These are phyloP conservation scores for Fusarium anthophilum DNA, from an alignment of 2,329 filamentous ascomycete genomes.

Conservation along the genomic window DNA sequence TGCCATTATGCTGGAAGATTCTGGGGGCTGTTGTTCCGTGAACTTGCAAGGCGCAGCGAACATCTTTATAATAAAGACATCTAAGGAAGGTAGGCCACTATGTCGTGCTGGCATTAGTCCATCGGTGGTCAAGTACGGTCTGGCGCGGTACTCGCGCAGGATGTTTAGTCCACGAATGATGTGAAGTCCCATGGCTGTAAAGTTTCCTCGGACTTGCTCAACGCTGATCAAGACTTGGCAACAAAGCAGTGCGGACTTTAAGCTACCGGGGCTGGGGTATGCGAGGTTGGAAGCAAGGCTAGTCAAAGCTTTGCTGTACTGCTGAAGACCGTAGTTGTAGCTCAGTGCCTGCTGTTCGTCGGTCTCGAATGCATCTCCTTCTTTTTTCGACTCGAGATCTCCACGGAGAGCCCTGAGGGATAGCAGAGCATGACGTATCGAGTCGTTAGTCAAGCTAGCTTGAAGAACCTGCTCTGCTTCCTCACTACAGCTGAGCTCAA, in stretches of 20 bases:
- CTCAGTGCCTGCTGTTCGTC: conserved; percentile 41
- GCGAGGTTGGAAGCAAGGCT: conserved; percentile 53
- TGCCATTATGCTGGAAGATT: conserved; percentile 19
- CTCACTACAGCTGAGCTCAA: conserved; percentile 49
- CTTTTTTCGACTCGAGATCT: conserved; percentile 49
- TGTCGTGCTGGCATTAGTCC: conserved; percentile 46
- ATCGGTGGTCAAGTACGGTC: conserved; percentile 45
- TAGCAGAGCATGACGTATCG: conserved; percentile 51
- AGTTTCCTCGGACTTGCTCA: conserved; percentile 54
- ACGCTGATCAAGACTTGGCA: conserved; percentile 60
- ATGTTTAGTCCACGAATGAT: conserved; percentile 55
- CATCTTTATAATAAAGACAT: conserved; percentile 55
- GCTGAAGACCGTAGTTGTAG: conserved; percentile 52
- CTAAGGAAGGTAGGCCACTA: conserved; percentile 49
- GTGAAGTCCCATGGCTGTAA: conserved; percentile 53
- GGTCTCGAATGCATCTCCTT: conserved; percentile 37
- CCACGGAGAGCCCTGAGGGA: conserved; percentile 53
- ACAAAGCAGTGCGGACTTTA: conserved; percentile 55
- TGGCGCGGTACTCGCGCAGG: conserved; percentile 52
- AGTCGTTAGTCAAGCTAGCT: conserved; percentile 48
- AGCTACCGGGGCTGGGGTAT: conserved; percentile 39
- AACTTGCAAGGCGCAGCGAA: conserved; percentile 55
- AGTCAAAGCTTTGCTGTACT: conserved; percentile 54
- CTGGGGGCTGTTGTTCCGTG: conserved; percentile 42
- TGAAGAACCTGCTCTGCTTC: conserved; percentile 53